These are phyloP conservation scores for Lachancea quebecensis DNA, from an alignment of 805 yeast species.

Conservation along the genomic window DNA sequence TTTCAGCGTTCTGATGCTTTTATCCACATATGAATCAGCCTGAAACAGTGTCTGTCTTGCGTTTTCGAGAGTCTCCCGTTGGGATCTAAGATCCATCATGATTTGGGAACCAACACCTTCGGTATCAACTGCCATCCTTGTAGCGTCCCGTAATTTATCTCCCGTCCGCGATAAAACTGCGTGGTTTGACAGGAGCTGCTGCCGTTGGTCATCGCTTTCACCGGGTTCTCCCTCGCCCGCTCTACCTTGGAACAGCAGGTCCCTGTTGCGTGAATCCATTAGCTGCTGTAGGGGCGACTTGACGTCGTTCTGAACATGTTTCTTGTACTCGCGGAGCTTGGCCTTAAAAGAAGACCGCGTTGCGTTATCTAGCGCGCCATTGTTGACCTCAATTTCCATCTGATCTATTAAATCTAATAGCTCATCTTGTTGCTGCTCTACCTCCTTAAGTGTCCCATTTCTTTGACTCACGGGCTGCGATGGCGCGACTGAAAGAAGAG, in stretches of 20 bases:
- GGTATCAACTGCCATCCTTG: slow-evolving; percentile 86
- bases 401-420: slow-evolving; percentile 67
- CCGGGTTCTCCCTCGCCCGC: slow-evolving; percentile 24
- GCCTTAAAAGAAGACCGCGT: slow-evolving; percentile 63
- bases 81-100: slow-evolving; percentile 80
- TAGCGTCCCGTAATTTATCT: slow-evolving; percentile 79
- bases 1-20: slow-evolving; percentile 75
- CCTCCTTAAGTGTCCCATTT: slow-evolving; percentile 20
- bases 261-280: slow-evolving; percentile 66
- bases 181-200: slow-evolving; percentile 68
- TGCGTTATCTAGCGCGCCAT: slow-evolving; percentile 36
- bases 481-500: slow-evolving; percentile 15
- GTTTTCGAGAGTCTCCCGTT: slow-evolving; percentile 84
- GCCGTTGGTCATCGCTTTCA: slow-evolving; percentile 62
- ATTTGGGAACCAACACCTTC: slow-evolving; percentile 89
- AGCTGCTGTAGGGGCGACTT: slow-evolving; percentile 49
- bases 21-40: slow-evolving; percentile 91
- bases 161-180: slow-evolving; percentile 75
- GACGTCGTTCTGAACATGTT: slow-evolving; percentile 47
- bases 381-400: slow-evolving; percentile 83
- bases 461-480: slow-evolving; percentile 19
- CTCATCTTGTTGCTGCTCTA: slow-evolving; percentile 30
- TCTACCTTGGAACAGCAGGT: slow-evolving; percentile 58
- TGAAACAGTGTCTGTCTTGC: slow-evolving; percentile 80
- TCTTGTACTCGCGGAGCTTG: slow-evolving; percentile 65